These are phyloP conservation scores for Lablab purpureus DNA, from an alignment of 306 rosid species.

Conservation along the genomic window DNA sequence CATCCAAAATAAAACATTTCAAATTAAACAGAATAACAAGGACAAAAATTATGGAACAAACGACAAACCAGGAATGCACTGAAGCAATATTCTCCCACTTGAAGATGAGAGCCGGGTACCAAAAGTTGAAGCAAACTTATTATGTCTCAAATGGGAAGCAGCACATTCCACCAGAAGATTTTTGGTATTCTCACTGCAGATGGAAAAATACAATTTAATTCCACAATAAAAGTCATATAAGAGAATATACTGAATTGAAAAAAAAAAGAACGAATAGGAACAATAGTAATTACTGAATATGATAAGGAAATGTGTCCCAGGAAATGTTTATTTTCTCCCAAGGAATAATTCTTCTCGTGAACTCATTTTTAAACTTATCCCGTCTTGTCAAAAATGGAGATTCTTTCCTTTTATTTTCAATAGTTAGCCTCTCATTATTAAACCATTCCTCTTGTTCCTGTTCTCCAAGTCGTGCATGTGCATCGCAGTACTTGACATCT, in stretches of 20 bases:
- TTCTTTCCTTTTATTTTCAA: conserved; percentile 73
- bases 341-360: conserved; percentile 83
- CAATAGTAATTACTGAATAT: conserved; percentile 68
- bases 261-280: conserved; percentile 36
- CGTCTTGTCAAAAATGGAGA: conserved; percentile 78
- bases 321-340: conserved; percentile 94
- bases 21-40: conserved; percentile 5
- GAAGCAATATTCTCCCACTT: conserved; percentile 90
- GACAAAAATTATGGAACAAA: conserved; percentile 36
- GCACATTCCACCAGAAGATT: conserved; percentile 84
- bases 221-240: conserved; percentile 18
- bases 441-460: conserved; percentile 97
- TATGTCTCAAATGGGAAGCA: conserved; percentile 84
- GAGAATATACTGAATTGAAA: neutral
- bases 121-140: conserved; percentile 60
- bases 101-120: conserved; percentile 89
- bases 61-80: conserved; percentile 86
- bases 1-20: conserved; percentile 15
- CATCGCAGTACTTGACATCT: conserved; percentile 58
- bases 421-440: conserved; percentile 68
- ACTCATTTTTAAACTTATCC: conserved; percentile 86
- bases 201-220: conserved; percentile 34
- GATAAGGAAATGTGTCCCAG: conserved; percentile 93
- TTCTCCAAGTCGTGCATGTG: conserved; percentile 79
- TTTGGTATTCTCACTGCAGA: conserved; percentile 77